A percentile compares a stretch with the other conserved stretches of the same genome.
Conservation (phyloP, 768 basidiomycete genomes). For the Gelatoporia subvermispora region DNA sequence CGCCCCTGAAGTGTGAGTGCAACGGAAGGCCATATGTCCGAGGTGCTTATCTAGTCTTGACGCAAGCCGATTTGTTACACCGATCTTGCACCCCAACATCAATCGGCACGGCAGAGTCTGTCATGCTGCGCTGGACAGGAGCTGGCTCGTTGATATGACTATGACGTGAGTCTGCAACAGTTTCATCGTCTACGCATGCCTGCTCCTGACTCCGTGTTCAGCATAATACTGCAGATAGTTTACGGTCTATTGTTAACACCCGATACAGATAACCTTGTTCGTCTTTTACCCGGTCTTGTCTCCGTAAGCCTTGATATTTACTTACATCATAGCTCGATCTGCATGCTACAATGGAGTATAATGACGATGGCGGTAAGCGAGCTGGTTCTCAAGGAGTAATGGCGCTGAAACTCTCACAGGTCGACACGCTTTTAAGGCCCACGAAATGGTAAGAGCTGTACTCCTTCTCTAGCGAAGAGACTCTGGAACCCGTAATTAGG, state of each 20-base stretch:
- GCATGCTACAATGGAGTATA: constrained; percentile 9
- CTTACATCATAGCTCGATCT: constrained; percentile 1
- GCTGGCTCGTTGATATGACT: constrained; percentile 6
- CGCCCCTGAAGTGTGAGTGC: constrained; percentile 3
- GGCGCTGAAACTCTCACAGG: neutral
- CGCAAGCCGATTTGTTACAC: constrained; percentile 3
- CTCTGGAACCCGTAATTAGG: neutral
- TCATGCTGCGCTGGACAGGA: constrained; percentile 3
- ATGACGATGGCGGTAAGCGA: constrained; percentile 2
- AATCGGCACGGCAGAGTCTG: constrained; percentile 3
- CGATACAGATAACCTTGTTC: constrained; percentile 6
- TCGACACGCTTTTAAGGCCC: constrained; percentile 5
- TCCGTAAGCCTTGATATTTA: neutral
- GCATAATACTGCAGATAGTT: constrained; percentile 2
- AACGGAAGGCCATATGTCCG: neutral
- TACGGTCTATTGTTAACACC: constrained; percentile 5
- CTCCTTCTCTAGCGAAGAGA: neutral
- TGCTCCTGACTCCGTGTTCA: neutral
- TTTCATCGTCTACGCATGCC: no score
- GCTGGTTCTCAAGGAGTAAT: neutral
- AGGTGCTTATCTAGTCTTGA: neutral
- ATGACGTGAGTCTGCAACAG: neutral
- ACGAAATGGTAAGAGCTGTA: constrained; percentile 1
- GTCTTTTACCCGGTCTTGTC: neutral
- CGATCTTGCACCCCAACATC: constrained; percentile 5